A percentile compares a stretch with the other conserved stretches of the same genome.
These are phyloP conservation scores for Zygosaccharomyces sapae DNA, from an alignment of 1,139 yeast genomes.

Conservation along the genomic window DNA sequence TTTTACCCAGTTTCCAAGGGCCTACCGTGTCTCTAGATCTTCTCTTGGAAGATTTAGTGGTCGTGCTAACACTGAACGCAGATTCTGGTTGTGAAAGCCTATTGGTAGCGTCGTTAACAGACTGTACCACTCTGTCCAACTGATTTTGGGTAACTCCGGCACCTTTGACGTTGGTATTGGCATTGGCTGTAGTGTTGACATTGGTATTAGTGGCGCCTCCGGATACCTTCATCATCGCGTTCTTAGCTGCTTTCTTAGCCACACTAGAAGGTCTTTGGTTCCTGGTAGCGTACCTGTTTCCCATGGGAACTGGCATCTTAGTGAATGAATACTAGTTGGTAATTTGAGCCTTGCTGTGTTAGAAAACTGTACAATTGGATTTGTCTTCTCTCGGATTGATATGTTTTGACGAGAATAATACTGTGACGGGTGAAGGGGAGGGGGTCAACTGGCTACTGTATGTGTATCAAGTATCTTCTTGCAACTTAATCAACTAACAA, in stretches of 20 bases:
- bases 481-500: too few species aligned
- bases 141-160: slow-evolving; percentile 18
- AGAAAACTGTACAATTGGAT: too few species aligned
- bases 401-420: too few species aligned
- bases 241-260: slow-evolving; percentile 30
- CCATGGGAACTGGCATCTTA: slow-evolving; percentile 15
- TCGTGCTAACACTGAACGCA: slow-evolving; percentile 21
- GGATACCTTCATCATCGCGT: slow-evolving; percentile 24
- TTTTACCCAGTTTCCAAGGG: slow-evolving; percentile 77
- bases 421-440: too few species aligned
- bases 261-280: slow-evolving; percentile 18
- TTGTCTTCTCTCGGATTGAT: too few species aligned
- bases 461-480: too few species aligned
- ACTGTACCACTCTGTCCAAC: slow-evolving; percentile 37
- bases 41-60: slow-evolving; percentile 32
- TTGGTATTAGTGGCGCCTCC: slow-evolving; percentile 12
- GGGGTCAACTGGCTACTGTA: too few species aligned
- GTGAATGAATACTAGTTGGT: slow-evolving; percentile 24
- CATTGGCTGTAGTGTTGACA: background rate
- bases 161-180: slow-evolving; percentile 2
- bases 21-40: slow-evolving; percentile 47
- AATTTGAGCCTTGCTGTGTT: slow-evolving; percentile 1
- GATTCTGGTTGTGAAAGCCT: slow-evolving; percentile 58
- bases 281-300: slow-evolving; percentile 9
- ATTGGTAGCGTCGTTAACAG: slow-evolving; percentile 59